Base-by-base conservation (phyloP, 140 eudicot genomes). In the Erigeron philadelphicus region DNA sequence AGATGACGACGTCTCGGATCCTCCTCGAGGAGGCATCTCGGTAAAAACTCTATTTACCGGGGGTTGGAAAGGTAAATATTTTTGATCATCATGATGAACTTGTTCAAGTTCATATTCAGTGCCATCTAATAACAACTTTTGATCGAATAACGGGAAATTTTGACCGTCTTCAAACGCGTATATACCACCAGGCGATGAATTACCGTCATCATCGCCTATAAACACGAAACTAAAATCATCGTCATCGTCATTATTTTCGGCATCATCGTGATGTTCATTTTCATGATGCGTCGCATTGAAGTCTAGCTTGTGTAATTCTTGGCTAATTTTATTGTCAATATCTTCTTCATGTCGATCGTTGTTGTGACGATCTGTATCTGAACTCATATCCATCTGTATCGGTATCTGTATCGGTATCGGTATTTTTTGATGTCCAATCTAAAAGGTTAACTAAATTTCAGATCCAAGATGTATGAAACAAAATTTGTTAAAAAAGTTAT, bases 61-160 rank as follows among this genome's bases (percentile, higher is more conserved):
- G 9, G 94, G 88, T 49, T 47, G 74, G 49, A 17, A 35, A 6
- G 94, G 83, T 45, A 76, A 73, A 31, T 1, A 2, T 55, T 70
- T 21, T 21, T 21, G 25, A 21, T 21, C 63, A 53, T 75, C 76
- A 57, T 31, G 38, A 57, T 31, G 38, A 31, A 78, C 11, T 15
- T 72, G 74, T 43, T 78, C 78, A 23, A 38, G 58, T 10, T 78
- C 73, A 60, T 49, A 83, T 1, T 72, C 80, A 13, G 38, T 31
- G 5, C 72, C 77, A 18, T 77, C 68, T 49, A 84, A 68, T 5
- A 84, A 53, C 19, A 84, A 71, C 10, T 82, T 82, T 56, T 64
- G 90, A 71, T 81, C 78, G 54, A 90, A 85, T 11, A 87, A 75
- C 0, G 96, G 98, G 66, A 78, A 87, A 16, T 78, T 86, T 74